A percentile compares a stretch with the other conserved stretches of the same genome.
Evolutionary conservation across 2,329 filamentous ascomycete genomes (phyloP).

Genomic region (Lasiodiplodia hormozganensis): DNA sequence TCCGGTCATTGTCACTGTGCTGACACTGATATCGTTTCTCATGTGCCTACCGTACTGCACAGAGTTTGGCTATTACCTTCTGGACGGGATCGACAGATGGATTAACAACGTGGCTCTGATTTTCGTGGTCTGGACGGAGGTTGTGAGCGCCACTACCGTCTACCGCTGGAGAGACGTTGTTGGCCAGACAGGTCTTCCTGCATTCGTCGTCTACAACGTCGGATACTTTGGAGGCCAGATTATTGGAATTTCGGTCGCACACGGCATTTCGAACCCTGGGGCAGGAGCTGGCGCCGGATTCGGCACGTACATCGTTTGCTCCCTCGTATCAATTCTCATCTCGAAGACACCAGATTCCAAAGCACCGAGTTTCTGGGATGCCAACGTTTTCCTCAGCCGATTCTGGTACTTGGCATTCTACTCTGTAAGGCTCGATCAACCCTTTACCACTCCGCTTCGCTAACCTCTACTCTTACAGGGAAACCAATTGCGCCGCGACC

Average conservation of each 20-base stretch:
- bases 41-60: constrained; percentile 65
- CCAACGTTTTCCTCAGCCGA: constrained; percentile 46
- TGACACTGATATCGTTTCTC: constrained; percentile 60
- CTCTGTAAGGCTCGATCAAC: constrained; percentile 54
- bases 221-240: constrained; percentile 63
- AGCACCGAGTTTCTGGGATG: constrained; percentile 53
- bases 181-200: constrained; percentile 52
- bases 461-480: constrained; percentile 46
- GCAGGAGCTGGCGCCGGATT: constrained; percentile 61
- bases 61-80: constrained; percentile 63
- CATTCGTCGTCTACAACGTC: constrained; percentile 56
- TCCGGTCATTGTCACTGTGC: constrained; percentile 56
- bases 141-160: constrained; percentile 60
- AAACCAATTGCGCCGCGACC: constrained; percentile 62
- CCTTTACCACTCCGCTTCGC: neutral
- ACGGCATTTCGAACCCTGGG: constrained; percentile 50
- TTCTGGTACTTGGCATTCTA: constrained; percentile 65
- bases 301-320: constrained; percentile 57
- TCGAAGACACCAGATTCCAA: constrained; percentile 51
- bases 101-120: constrained; percentile 62
- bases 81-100: constrained; percentile 63
- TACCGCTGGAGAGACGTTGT: constrained; percentile 60
- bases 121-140: constrained; percentile 62
- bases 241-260: constrained; percentile 59
- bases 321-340: constrained; percentile 50